A percentile compares a stretch with the other conserved stretches of the same genome.
phyloP scores from a whole-genome alignment of 768 basidiomycete species.

The Crassisporium funariophilum region DNA sequence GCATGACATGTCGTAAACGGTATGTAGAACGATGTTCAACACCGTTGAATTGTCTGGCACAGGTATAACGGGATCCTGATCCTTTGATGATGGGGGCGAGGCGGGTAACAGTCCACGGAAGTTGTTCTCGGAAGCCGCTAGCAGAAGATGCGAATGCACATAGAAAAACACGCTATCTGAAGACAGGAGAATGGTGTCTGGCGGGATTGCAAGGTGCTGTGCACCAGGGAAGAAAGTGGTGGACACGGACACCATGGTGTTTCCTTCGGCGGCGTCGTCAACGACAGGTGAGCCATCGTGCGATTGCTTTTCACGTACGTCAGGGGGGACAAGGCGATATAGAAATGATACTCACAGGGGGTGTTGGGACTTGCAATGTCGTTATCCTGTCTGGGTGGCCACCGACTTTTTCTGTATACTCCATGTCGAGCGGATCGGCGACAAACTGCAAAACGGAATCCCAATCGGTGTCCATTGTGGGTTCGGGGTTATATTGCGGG shows the following conservation, averaged over 20 bases:
- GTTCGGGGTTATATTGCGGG: no score
- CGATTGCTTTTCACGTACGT: constrained; percentile 38
- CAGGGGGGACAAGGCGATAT: background rate
- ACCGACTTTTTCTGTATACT: constrained; percentile 39
- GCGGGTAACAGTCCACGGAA: constrained; percentile 63
- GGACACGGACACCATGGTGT: constrained; percentile 68
- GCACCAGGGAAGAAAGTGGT: constrained; percentile 81
- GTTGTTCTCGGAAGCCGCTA: constrained; percentile 60
- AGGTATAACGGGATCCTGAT: constrained; percentile 57
- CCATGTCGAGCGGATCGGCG: constrained; percentile 46
- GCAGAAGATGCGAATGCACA: constrained; percentile 62
- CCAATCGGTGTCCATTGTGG: constrained; percentile 55
- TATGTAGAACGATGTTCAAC: constrained; percentile 74
- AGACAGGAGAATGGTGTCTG: constrained; percentile 68
- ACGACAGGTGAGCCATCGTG: constrained; percentile 45
- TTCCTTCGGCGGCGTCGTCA: constrained; percentile 37
- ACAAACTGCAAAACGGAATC: constrained; percentile 65
- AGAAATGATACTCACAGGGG: constrained; percentile 49
- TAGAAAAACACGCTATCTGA: constrained; percentile 86
- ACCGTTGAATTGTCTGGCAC: constrained; percentile 61
- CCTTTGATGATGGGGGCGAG: constrained; percentile 36
- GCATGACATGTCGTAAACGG: constrained; percentile 72
- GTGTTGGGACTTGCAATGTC: constrained; percentile 58
- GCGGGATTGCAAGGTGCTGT: constrained; percentile 52
- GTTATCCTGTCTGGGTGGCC: constrained; percentile 23